These are phyloP conservation scores for Chrysanthemum lavandulifolium DNA, from an alignment of 129 eudicot species.

Conservation along the genomic window DNA sequence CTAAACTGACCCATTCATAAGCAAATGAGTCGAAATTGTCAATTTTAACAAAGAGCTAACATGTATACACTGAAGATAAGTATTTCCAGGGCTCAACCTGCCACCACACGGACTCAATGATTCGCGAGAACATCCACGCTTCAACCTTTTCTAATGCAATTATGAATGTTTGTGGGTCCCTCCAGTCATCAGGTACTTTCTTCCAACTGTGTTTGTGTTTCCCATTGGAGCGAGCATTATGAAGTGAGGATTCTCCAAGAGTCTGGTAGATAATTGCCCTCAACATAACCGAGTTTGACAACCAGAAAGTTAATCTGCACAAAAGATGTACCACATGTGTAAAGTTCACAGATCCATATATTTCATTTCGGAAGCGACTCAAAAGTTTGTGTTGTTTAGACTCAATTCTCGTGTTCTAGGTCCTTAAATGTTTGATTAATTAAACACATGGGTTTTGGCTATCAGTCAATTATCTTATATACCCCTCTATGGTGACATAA, in stretches of 20 bases:
- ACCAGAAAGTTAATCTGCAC: conserved; percentile 89
- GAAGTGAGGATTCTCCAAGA: conserved; percentile 19
- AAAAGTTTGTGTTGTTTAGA: neutral
- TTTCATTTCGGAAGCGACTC: neutral
- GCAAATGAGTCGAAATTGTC: too few relatives aligned
- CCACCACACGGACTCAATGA: too few relatives aligned
- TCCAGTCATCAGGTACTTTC: conserved; percentile 61
- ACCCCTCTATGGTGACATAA: neutral
- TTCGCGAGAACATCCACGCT: conserved; percentile 84
- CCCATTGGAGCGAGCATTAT: conserved; percentile 11
- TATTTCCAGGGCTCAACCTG: too few relatives aligned
- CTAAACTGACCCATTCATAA: too few relatives aligned
- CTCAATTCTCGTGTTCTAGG: neutral
- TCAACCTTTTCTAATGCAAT: conserved; percentile 73
- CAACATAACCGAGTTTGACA: conserved; percentile 78
- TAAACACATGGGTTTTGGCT: neutral
- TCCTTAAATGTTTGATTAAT: neutral
- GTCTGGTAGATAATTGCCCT: conserved; percentile 70
- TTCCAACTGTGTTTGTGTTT: conserved; percentile 29
- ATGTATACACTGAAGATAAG: too few relatives aligned
- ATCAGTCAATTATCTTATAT: neutral
- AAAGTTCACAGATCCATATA: neutral
- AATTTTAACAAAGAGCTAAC: too few relatives aligned
- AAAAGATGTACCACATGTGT: conserved; percentile 13
- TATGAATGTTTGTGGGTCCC: conserved; percentile 62